Conservation (phyloP, 495 filamentous ascomycete genomes). For the Penicillium pulvis region DNA sequence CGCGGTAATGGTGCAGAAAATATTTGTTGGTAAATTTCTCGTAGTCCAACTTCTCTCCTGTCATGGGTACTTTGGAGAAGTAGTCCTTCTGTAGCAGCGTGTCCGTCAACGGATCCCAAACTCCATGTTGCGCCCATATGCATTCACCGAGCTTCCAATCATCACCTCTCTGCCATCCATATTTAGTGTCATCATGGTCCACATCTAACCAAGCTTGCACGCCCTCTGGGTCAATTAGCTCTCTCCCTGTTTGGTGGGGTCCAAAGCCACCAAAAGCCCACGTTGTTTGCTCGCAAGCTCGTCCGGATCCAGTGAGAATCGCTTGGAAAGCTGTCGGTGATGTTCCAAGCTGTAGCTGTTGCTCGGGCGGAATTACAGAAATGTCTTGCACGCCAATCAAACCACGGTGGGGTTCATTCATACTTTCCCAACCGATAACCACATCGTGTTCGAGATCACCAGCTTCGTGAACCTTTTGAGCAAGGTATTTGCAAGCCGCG, state of each 20-base stretch:
- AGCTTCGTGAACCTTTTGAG: slow-evolving; percentile 82
- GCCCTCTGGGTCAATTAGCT: slow-evolving; percentile 86
- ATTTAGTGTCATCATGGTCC: slow-evolving; percentile 79
- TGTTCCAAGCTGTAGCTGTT: slow-evolving; percentile 90
- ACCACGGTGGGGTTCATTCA: slow-evolving; percentile 94
- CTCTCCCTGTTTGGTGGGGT: slow-evolving; percentile 81
- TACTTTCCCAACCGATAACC: slow-evolving; percentile 91
- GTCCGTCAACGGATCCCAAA: slow-evolving; percentile 86
- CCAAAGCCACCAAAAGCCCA: slow-evolving; percentile 95
- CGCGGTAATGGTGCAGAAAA: slow-evolving; percentile 83
- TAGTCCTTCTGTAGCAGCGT: slow-evolving; percentile 82
- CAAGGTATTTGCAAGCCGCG: slow-evolving; percentile 75
- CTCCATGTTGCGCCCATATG: slow-evolving; percentile 93
- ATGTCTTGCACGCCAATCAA: slow-evolving; percentile 86
- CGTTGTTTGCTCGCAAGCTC: slow-evolving; percentile 83
- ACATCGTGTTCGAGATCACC: slow-evolving; percentile 85
- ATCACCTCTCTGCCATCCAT: slow-evolving; percentile 87
- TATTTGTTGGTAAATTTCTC: slow-evolving; percentile 85
- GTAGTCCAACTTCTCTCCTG: slow-evolving; percentile 72
- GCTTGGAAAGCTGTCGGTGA: slow-evolving; percentile 95
- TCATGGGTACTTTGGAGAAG: slow-evolving; percentile 74
- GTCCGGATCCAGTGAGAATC: slow-evolving; percentile 84
- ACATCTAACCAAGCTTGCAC: slow-evolving; percentile 79
- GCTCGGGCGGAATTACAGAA: slow-evolving; percentile 77
- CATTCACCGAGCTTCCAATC: slow-evolving; percentile 92